phyloP scores from a whole-genome alignment of 306 rosid species.

The Cucumis sativus region DNA sequence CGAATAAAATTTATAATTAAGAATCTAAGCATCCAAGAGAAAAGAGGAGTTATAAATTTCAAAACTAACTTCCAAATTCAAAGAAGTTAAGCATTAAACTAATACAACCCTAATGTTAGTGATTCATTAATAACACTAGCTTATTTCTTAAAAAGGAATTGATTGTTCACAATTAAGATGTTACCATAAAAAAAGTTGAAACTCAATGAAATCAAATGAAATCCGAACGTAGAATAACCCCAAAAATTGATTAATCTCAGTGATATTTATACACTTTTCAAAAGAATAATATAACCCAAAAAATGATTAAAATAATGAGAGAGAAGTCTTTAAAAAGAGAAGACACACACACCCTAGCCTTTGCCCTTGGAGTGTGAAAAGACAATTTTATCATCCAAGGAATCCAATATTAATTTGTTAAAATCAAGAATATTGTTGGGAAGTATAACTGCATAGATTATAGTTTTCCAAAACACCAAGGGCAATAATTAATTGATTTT shows the following conservation, averaged over 20 bases:
- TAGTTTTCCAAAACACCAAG: conserved; percentile 6
- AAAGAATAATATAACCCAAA: not conserved
- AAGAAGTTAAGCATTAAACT: not conserved
- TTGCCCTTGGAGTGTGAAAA: not conserved
- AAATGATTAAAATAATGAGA: not conserved
- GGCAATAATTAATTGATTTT: not conserved
- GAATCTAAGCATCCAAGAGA: too few relatives aligned
- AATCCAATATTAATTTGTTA: conserved; percentile 6
- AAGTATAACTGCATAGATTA: conserved; percentile 1
- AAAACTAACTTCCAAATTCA: not conserved
- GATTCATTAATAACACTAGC: too few relatives aligned
- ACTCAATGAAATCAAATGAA: not conserved
- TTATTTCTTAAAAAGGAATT: too few relatives aligned
- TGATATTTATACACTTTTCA: not conserved
- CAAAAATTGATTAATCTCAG: not conserved
- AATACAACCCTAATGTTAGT: not conserved
- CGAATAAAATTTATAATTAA: too few relatives aligned
- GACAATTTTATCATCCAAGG: conserved; percentile 5
- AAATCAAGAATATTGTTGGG: conserved; percentile 12
- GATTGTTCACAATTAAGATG: not conserved
- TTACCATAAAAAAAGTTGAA: not conserved
- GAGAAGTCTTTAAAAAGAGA: not conserved
- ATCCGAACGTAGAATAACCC: not conserved
- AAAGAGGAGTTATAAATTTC: too few relatives aligned
- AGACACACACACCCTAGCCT: not conserved